Base-by-base conservation (phyloP, 1,139 yeast genomes). In the Debaryomyces robertsiae region DNA sequence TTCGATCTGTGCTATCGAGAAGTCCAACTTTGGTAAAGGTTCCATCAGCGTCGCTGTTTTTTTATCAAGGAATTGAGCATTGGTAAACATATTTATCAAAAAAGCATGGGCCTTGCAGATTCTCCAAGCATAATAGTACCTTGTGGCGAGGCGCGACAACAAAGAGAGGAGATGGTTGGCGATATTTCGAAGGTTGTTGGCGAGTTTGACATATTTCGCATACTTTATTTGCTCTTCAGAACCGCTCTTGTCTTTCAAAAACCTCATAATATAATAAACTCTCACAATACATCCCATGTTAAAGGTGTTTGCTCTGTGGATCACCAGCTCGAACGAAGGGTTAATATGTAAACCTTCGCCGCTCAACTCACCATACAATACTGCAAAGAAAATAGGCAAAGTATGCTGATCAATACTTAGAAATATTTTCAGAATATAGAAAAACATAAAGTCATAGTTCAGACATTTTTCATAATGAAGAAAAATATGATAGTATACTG, bases 101-200 rank as follows among this genome's bases (percentile, higher is more conserved):
- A 52, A 57, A 1, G 55, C 46, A 27, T 64, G 67, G 1, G 66
- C 62, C 40, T 62, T 63, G 18, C 61, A 49, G 5, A 63, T 50
- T 50, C 68, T 53, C 72, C 79, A 77, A 4, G 85, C 80, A 50
- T 77, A 78, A 39, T 74, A 75, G 50, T 79, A 80, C 41, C 75
- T 65, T 2, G 57, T 57, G 6, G 61, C 49, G 17, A 58, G 49
- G 30, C 48, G 50, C 19, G 53, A 48, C 30, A 33, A 24, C 17
- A 33, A 13, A 16, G 30, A 27, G n/a, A 33, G 14, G 32, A 58
- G 42, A 11, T 53, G 27, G n/a, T 32, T 42, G 9, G 38, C 29
- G 9, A 47, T 22, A 10, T 46, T 40, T 23, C 41, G 45, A 3
- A 46, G 7, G 30, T 40, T 46, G 7, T 36, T 33, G 4, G 43